Percentiles rank a stretch among this genome's conserved stretches.
These are phyloP conservation scores for Wickerhamomyces rabaulensis DNA, from an alignment of 805 yeast genomes.

Conservation along the genomic window DNA sequence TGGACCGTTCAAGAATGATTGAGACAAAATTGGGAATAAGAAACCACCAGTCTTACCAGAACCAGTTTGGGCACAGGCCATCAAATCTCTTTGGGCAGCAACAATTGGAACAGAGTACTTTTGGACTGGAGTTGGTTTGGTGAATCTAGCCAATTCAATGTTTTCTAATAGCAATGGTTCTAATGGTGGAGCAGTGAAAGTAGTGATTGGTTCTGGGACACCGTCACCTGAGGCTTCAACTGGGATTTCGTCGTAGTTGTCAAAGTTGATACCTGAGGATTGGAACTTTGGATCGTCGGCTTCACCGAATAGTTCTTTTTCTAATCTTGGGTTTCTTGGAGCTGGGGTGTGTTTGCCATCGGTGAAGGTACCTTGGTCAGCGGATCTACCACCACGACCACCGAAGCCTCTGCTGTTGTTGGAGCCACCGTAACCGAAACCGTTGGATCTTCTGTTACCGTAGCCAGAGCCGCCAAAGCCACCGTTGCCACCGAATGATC, in stretches of 20 bases:
- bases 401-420: slow-evolving; percentile 24
- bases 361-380: slow-evolving; percentile 74
- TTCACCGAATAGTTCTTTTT: slow-evolving; percentile 83
- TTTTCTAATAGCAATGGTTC: slow-evolving; percentile 82
- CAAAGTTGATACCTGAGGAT: slow-evolving; percentile 97
- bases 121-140: slow-evolving; percentile 95
- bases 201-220: slow-evolving; percentile 88
- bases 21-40: slow-evolving; percentile 93
- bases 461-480: slow-evolving; percentile 25
- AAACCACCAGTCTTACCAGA: slow-evolving; percentile 99
- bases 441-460: slow-evolving; percentile 27
- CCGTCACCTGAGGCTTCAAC: slow-evolving; percentile 95
- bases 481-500: slow-evolving; percentile 11
- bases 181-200: slow-evolving; percentile 89
- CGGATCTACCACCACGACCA: slow-evolving; percentile 29
- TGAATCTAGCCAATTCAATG: slow-evolving; percentile 82
- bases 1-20: slow-evolving; percentile 88
- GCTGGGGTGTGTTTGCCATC: slow-evolving; percentile 90
- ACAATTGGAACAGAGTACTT: slow-evolving; percentile 92
- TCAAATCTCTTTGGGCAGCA: slow-evolving; percentile 82
- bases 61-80: slow-evolving; percentile 98
- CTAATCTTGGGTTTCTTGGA: slow-evolving; percentile 60
- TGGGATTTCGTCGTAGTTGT: slow-evolving; percentile 97
- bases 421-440: slow-evolving; percentile 28
- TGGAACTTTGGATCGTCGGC: slow-evolving; percentile 58